phyloP scores from a whole-genome alignment of 1,139 yeast genomes.

The Protomyces inundatus region DNA sequence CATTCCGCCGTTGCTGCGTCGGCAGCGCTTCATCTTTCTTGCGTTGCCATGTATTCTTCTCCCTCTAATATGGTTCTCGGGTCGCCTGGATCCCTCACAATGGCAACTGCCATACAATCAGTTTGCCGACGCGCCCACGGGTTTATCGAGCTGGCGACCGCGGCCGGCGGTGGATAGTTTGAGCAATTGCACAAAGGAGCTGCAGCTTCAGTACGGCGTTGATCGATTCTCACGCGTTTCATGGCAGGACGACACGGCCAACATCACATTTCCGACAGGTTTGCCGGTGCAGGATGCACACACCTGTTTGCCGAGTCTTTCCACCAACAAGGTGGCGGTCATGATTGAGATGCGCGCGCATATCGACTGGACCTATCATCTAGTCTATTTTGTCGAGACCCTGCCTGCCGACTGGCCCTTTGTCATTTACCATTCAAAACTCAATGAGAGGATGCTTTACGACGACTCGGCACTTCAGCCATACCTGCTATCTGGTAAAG shows the following conservation, averaged over 20 bases:
- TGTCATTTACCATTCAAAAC: conserved; percentile 4
- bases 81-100: no score
- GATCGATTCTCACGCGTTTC: no score
- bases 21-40: no score
- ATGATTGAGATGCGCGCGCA: conserved; percentile 7
- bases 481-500: neutral
- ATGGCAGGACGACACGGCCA: no score
- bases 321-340: conserved; percentile 1
- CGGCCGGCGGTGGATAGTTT: neutral
- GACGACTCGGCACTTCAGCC: neutral
- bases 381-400: neutral
- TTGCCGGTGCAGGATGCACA: no score
- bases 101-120: neutral
- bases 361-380: neutral
- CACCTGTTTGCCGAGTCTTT: no score
- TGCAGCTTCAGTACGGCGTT: no score
- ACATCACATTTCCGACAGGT: no score
- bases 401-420: conserved; percentile 14
- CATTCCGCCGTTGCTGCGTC: no score
- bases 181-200: no score
- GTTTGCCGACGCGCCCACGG: neutral
- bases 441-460: neutral
- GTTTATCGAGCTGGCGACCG: neutral
- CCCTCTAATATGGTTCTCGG: no score
- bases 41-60: no score